Evolutionary conservation across 352 stramenopile species (phyloP).

Genomic region (Pythium aristosporum): DNA sequence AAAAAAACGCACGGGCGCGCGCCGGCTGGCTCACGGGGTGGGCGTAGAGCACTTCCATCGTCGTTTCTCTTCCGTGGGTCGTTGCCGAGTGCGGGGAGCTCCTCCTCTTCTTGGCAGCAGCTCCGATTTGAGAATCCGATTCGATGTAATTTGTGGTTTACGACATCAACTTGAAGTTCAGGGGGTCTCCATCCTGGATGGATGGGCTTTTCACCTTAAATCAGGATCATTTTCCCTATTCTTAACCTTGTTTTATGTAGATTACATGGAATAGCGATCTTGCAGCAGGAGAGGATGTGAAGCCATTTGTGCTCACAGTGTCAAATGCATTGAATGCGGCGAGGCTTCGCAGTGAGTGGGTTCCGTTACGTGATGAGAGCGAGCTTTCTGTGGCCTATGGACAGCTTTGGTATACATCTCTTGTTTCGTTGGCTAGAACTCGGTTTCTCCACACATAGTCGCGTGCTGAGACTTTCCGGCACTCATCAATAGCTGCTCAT

Average conservation of each 20-base stretch:
- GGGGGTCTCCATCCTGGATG: background rate
- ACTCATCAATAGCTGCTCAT: too few species aligned
- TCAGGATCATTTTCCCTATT: too few species aligned
- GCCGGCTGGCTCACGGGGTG: conserved; percentile 65
- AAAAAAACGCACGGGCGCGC: conserved; percentile 38
- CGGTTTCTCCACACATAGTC: too few species aligned
- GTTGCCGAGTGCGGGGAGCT: background rate
- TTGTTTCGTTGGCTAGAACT: too few species aligned
- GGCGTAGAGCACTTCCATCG: conserved; percentile 59
- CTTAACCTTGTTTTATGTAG: background rate
- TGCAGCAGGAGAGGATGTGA: background rate
- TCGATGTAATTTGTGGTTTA: background rate
- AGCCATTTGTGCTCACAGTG: background rate
- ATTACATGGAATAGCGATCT: background rate
- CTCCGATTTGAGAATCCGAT: too few species aligned
- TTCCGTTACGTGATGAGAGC: too few species aligned
- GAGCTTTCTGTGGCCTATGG: too few species aligned
- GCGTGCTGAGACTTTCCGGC: too few species aligned
- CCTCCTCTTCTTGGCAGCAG: background rate
- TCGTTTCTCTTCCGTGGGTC: background rate
- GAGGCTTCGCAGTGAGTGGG: too few species aligned
- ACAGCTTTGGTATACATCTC: too few species aligned
- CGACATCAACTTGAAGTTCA: conserved; percentile 7
- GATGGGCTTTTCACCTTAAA: too few species aligned
- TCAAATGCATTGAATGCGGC: background rate